phyloP scores from a whole-genome alignment of 805 yeast species.

The Middelhovenomyces tepae region DNA sequence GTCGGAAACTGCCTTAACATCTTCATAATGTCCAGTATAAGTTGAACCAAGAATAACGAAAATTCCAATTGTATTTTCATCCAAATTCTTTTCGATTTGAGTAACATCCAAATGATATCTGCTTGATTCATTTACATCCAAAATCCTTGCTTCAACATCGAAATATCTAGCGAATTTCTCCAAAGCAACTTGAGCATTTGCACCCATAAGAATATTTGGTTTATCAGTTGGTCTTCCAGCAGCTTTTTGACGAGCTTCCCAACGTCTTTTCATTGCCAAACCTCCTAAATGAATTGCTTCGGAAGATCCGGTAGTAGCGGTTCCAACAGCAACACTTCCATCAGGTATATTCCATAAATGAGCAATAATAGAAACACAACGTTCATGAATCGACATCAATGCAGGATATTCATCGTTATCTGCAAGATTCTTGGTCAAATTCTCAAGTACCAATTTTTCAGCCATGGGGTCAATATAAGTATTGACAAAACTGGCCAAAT shows the following conservation, averaged over 20 bases:
- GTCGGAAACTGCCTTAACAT: slow-evolving; percentile 51
- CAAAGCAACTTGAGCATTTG: slow-evolving; percentile 88
- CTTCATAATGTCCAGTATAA: slow-evolving; percentile 87
- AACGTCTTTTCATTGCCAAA: slow-evolving; percentile 78
- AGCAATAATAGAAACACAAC: slow-evolving; percentile 75
- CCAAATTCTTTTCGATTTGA: slow-evolving; percentile 54
- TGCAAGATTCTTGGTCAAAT: slow-evolving; percentile 78
- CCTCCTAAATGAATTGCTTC: slow-evolving; percentile 95
- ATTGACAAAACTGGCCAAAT: slow-evolving; percentile 84
- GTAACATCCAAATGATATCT: slow-evolving; percentile 57
- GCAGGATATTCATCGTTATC: slow-evolving; percentile 93
- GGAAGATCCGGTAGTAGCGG: slow-evolving; percentile 89
- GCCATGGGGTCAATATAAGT: slow-evolving; percentile 54
- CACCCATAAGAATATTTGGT: slow-evolving; percentile 87
- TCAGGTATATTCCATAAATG: slow-evolving; percentile 72
- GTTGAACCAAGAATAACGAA: slow-evolving; percentile 87
- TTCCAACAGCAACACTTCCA: slow-evolving; percentile 52
- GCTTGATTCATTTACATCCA: slow-evolving; percentile 52
- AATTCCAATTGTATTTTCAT: slow-evolving; percentile 89
- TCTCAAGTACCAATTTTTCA: slow-evolving; percentile 50
- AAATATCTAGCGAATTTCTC: slow-evolving; percentile 92
- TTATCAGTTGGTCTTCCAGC: slow-evolving; percentile 50
- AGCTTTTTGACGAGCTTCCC: slow-evolving; percentile 62
- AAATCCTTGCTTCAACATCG: slow-evolving; percentile 76
- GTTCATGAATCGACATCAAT: slow-evolving; percentile 63